Evolutionary conservation across 2,329 filamentous ascomycete genomes (phyloP).

Genomic region (Colletotrichum eleusines): DNA sequence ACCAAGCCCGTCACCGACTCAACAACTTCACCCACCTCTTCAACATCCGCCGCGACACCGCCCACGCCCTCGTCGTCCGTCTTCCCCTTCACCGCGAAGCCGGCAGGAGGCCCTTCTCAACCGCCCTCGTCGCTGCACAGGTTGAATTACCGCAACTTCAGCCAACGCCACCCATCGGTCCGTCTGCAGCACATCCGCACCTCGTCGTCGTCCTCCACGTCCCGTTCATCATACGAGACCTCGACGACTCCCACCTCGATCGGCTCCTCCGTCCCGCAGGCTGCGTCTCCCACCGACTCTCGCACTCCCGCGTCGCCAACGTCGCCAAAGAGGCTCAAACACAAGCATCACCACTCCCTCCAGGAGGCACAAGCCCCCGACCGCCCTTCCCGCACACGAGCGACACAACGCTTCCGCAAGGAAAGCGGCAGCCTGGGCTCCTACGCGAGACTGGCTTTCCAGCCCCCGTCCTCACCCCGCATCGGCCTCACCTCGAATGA

Average conservation of each 20-base stretch:
- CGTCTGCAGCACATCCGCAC: conserved; percentile 48
- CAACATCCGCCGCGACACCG: conserved; percentile 48
- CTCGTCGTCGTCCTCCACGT: conserved; percentile 49
- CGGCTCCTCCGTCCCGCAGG: conserved; percentile 31
- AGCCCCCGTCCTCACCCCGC: conserved; percentile 26
- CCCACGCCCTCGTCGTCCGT: conserved; percentile 42
- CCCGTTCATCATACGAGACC: conserved; percentile 44
- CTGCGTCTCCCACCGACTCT: conserved; percentile 34
- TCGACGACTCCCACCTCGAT: conserved; percentile 35
- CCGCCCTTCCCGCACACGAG: conserved; percentile 21
- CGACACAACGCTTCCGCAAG: conserved; percentile 31
- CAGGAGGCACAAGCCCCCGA: conserved; percentile 28
- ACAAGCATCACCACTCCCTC: conserved; percentile 34
- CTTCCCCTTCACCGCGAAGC: conserved; percentile 25
- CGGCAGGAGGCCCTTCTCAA: conserved; percentile 26
- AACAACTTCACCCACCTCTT: conserved; percentile 40
- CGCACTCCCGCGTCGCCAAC: conserved; percentile 43
- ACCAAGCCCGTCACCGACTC: neutral
- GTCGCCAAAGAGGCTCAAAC: conserved; percentile 29
- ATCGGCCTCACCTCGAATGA: conserved; percentile 44
- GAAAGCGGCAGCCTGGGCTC: conserved; percentile 35
- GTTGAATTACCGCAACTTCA: conserved; percentile 8
- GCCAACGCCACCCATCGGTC: conserved; percentile 20
- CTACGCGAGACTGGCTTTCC: conserved; percentile 29
- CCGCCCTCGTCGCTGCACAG: conserved; percentile 17